These are phyloP conservation scores for Trypanosoma cruzi DNA, from an alignment of 208 protist genomes.

Conservation along the genomic window DNA sequence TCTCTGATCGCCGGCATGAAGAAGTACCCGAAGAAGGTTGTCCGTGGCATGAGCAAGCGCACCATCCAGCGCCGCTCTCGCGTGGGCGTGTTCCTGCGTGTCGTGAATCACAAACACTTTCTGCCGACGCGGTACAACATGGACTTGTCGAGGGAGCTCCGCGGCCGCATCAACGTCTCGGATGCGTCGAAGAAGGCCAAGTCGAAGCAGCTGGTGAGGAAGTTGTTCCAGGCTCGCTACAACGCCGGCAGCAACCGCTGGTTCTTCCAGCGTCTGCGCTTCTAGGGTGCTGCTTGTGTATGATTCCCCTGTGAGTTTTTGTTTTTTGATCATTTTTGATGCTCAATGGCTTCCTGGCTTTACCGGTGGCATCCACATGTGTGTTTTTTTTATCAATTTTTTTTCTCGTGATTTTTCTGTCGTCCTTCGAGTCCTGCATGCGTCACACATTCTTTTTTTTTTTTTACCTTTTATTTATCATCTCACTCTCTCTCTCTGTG, in stretches of 20 bases:
- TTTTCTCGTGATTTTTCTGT: background rate
- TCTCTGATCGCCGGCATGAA: conserved; percentile 96
- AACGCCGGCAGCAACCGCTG: conserved; percentile 97
- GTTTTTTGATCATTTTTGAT: conserved; percentile 1
- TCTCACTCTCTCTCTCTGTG: background rate
- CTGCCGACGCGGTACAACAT: conserved; percentile 98
- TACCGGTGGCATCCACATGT: background rate
- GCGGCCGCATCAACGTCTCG: conserved; percentile 93
- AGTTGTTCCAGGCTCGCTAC: conserved; percentile 96
- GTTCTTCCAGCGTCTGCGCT: conserved; percentile 99
- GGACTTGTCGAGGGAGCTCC: conserved; percentile 91
- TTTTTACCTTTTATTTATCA: conserved; percentile 11
- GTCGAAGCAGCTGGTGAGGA: conserved; percentile 81
- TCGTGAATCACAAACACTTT: conserved; percentile 99
- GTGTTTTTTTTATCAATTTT: background rate
- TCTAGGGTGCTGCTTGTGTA: conserved; percentile 65
- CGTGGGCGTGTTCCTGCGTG: conserved; percentile 97
- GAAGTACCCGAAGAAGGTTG: conserved; percentile 95
- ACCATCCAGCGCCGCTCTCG: conserved; percentile 91
- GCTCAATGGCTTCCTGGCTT: background rate
- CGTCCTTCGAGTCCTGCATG: background rate
- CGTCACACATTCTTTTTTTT: too few species aligned
- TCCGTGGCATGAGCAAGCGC: conserved; percentile 95
- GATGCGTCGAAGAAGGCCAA: conserved; percentile 90
- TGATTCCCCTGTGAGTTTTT: conserved; percentile 1